Percentiles rank a stretch among this genome's conserved stretches.
These are phyloP conservation scores for Eutrema salsugineum DNA, from an alignment of 441 rosid genomes.

Conservation along the genomic window DNA sequence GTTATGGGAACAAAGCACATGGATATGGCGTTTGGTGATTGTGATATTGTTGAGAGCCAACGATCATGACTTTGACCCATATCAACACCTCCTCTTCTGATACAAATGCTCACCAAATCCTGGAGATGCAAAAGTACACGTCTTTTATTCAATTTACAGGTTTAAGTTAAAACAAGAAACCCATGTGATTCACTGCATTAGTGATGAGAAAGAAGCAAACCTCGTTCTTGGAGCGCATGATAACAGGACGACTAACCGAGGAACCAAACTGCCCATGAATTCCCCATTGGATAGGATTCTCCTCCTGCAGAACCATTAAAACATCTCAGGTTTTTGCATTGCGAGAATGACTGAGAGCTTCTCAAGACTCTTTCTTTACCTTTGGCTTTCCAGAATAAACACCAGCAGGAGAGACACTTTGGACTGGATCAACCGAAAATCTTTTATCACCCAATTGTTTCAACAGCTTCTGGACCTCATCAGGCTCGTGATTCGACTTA, in stretches of 20 bases:
- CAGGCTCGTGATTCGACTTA: conserved; percentile 54
- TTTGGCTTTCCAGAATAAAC: conserved; percentile 33
- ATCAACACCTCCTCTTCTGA: conserved; percentile 80
- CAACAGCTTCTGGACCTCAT: conserved; percentile 62
- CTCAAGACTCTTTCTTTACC: conserved; percentile 34
- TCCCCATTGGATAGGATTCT: conserved; percentile 37
- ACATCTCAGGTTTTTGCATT: background rate
- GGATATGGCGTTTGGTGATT: conserved; percentile 84
- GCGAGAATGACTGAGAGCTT: background rate
- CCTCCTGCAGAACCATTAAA: conserved; percentile 46
- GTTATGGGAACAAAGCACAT: conserved; percentile 95
- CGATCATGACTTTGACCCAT: conserved; percentile 65
- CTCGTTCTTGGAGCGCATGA: conserved; percentile 52
- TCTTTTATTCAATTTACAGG: background rate
- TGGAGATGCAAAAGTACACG: conserved; percentile 21
- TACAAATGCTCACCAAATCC: conserved; percentile 50
- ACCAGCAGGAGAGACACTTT: conserved; percentile 6
- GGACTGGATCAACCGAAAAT: conserved; percentile 42
- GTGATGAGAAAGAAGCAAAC: conserved; percentile 34
- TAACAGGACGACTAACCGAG: conserved; percentile 41
- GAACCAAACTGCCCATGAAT: conserved; percentile 36
- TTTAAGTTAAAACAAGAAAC: background rate
- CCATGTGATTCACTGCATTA: background rate
- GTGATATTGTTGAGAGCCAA: conserved; percentile 83
- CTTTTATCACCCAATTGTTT: conserved; percentile 65